Percentiles rank a stretch among this genome's conserved stretches.
These are phyloP conservation scores for Chrysanthemum lavandulifolium DNA, from an alignment of 129 eudicot species.

Conservation along the genomic window DNA sequence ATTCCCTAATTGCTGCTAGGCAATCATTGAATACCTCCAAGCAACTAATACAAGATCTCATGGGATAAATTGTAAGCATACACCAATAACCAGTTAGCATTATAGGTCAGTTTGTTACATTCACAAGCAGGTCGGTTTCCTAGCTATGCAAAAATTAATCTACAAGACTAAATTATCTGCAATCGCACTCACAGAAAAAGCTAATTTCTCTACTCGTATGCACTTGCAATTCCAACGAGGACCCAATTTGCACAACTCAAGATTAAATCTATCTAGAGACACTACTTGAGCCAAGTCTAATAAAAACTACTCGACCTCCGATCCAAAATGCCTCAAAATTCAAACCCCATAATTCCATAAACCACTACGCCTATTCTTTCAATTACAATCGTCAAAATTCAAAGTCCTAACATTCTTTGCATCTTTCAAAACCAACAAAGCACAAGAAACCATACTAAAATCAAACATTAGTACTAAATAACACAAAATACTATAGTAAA, in stretches of 20 bases:
- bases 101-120: neutral
- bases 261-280: neutral
- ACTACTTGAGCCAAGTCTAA: neutral
- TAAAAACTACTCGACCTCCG: neutral
- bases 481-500: neutral
- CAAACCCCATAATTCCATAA: too few species aligned
- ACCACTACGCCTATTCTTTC: neutral
- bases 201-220: too few species aligned
- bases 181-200: too few species aligned
- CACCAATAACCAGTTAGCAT: neutral
- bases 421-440: neutral
- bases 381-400: constrained; percentile 2
- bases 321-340: neutral
- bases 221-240: neutral
- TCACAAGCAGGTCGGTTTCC: neutral
- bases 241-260: neutral
- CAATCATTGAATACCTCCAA: too few species aligned
- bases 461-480: neutral
- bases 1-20: too few species aligned
- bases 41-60: neutral
- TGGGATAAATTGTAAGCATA: neutral
- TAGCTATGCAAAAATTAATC: too few species aligned
- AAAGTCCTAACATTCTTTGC: constrained; percentile 4
- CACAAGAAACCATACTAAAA: neutral
- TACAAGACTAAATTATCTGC: too few species aligned